Base-by-base conservation (phyloP, 2,329 filamentous ascomycete species). In the Diaporthe ampelina region DNA sequence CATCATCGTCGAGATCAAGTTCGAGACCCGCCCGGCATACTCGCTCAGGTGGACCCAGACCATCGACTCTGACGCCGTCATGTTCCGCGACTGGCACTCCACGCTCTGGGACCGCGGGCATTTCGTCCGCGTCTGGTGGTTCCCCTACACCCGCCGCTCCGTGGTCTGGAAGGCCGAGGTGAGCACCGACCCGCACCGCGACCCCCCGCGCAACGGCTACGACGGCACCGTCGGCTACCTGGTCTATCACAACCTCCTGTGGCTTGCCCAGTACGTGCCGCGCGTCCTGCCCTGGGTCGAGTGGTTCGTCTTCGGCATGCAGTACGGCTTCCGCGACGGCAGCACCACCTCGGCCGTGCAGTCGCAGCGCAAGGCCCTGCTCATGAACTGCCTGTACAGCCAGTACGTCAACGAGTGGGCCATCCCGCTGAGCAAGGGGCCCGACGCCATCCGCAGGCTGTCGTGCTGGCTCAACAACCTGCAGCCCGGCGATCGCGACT, bases 361-460 rank as follows among this genome's bases (percentile, higher is more conserved):
- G 83, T 91, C 93, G 29, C 94, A 93, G 76, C 91, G 93, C 75
- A 87, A 93, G 77, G 96, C 95, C 17, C 89, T 98, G 59, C 88
- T 98, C 70, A 96, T 99, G 94, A 97, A 99, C 86, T 99, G 97
- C 80, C 90, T 98, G 8, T 99, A 98, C 86, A 96, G 94, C n/a
- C 97, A 99, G 81, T 98, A 95, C 79, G 97, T 99, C 77, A 98
- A 99, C 82, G 97, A 99, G 82, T 99, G 97, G 97, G 96, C 96
- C 0, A 89, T 99, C 9, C 96, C 97, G 1, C 88, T 99, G 0
- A 87, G 91, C 76, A 93, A 93, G 78, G 97, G 97, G 0, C 96
- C 96, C 19, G 95, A 98, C 83, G 95, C 95, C 10, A 90, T 99
- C 57, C 89, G 87, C 43, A 91, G 97, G 13, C 88, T 99, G 17